These are phyloP conservation scores for Astrocystis sublimbata DNA, from an alignment of 495 filamentous ascomycete genomes.

Conservation along the genomic window DNA sequence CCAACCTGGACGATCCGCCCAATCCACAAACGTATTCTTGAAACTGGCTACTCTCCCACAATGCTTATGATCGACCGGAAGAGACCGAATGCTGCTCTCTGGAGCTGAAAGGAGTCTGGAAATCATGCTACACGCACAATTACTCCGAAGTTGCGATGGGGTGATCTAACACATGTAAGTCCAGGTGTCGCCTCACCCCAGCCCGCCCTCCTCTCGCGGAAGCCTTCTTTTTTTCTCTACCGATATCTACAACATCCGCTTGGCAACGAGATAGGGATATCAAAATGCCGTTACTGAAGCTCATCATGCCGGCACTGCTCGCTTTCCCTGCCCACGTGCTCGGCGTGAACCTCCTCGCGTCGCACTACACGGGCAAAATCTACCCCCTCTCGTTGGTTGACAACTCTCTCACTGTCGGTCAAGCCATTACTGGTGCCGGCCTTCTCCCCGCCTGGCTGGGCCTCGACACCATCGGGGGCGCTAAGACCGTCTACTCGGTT, in stretches of 20 bases:
- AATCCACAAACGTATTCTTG: conserved; percentile 15
- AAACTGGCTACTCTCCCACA: background rate
- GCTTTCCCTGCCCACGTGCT: conserved; percentile 32
- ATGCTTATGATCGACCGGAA: conserved; percentile 7
- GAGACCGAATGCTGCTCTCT: conserved; percentile 6
- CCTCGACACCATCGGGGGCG: conserved; percentile 41
- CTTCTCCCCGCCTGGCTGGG: conserved; percentile 58
- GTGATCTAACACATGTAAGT: conserved; percentile 12
- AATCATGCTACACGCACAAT: background rate
- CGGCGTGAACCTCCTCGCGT: conserved; percentile 42
- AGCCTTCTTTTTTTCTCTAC: background rate
- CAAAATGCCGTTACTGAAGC: conserved; percentile 31
- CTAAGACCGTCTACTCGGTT: conserved; percentile 58
- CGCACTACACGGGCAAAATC: conserved; percentile 45
- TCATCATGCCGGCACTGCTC: conserved; percentile 30
- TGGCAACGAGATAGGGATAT: conserved; percentile 1
- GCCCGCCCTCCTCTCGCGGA: background rate
- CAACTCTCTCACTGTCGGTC: conserved; percentile 34
- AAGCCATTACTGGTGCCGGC: conserved; percentile 37
- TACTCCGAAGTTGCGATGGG: conserved; percentile 9
- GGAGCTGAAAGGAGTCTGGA: conserved; percentile 10
- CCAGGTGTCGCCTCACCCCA: conserved; percentile 15
- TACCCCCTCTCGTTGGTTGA: conserved; percentile 39
- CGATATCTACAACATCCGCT: background rate
- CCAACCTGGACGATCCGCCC: conserved; percentile 15